Percentiles rank a stretch among this genome's conserved stretches.
Conservation (phyloP, 2,329 filamentous ascomycete species). For the Diaporthe sp. region DNA sequence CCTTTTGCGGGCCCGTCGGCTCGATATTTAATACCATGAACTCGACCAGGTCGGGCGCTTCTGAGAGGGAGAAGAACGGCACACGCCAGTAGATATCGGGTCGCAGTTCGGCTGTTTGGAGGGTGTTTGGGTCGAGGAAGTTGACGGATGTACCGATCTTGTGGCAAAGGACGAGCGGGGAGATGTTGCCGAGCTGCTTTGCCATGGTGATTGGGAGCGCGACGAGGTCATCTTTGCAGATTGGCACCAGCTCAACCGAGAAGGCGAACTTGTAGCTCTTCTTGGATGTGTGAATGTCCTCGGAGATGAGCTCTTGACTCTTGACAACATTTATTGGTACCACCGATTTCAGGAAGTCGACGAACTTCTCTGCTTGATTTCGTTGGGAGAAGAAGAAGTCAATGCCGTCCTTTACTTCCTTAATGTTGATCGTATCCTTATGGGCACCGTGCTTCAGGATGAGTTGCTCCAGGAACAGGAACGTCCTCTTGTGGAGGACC, state of each 20-base stretch:
- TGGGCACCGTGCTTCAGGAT: conserved; percentile 96
- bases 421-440: conserved; percentile 96
- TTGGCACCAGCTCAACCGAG: conserved; percentile 89
- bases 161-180: conserved; percentile 87
- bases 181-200: conserved; percentile 89
- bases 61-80: conserved; percentile 87
- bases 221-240: conserved; percentile 98
- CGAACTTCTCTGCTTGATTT: conserved; percentile 86
- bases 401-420: conserved; percentile 91
- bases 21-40: conserved; percentile 98
- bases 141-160: conserved; percentile 91
- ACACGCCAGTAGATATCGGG: conserved; percentile 90
- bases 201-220: conserved; percentile 91
- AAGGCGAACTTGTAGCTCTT: conserved; percentile 97
- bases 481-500: conserved; percentile 90
- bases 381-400: conserved; percentile 94
- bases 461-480: conserved; percentile 85
- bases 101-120: conserved; percentile 90
- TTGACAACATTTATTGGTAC: conserved; percentile 72
- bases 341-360: conserved; percentile 84
- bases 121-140: conserved; percentile 89
- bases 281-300: conserved; percentile 90
- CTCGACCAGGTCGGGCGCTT: conserved; percentile 87
- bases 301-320: conserved; percentile 83
- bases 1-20: conserved; percentile 79